Evolutionary conservation across 2,329 filamentous ascomycete species (phyloP).

Genomic region (Penicillium frequentans): DNA sequence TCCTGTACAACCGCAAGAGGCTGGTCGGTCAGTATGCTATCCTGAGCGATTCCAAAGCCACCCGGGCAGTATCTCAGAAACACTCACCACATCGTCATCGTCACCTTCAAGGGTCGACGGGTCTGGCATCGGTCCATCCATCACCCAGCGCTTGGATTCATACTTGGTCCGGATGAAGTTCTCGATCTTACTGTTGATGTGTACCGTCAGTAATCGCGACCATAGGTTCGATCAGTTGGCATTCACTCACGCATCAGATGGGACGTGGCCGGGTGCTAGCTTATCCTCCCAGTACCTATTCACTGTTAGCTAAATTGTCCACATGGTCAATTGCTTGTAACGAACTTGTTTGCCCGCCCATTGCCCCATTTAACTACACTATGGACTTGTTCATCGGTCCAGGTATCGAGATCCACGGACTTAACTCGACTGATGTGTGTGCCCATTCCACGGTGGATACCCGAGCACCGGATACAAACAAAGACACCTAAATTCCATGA

Average conservation of each 20-base stretch:
- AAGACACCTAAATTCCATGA: constrained; percentile 99
- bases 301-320: constrained; percentile 8
- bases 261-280: constrained; percentile 83
- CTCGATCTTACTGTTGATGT: constrained; percentile 74
- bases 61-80: not conserved
- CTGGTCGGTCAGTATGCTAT: constrained; percentile 38
- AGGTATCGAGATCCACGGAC: constrained; percentile 94
- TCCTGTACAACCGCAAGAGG: constrained; percentile 68
- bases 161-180: constrained; percentile 99
- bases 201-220: constrained; percentile 10
- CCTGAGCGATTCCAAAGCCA: not conserved
- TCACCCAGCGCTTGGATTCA: constrained; percentile 98
- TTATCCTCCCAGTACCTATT: constrained; percentile 87
- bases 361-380: constrained; percentile 97
- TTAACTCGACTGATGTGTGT: constrained; percentile 98
- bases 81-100: constrained; percentile 75
- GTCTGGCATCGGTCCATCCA: constrained; percentile 93
- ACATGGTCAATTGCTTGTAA: constrained; percentile 12
- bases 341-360: constrained; percentile 85
- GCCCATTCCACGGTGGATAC: constrained; percentile 97
- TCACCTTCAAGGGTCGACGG: constrained; percentile 87
- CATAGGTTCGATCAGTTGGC: not conserved
- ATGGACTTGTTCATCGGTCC: constrained; percentile 97
- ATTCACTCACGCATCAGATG: constrained; percentile 71
- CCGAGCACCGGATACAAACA: constrained; percentile 96